Percentiles rank a stretch among this genome's conserved stretches.
phyloP scores from a whole-genome alignment of 441 rosid species.

The Raphanus hybrid region DNA sequence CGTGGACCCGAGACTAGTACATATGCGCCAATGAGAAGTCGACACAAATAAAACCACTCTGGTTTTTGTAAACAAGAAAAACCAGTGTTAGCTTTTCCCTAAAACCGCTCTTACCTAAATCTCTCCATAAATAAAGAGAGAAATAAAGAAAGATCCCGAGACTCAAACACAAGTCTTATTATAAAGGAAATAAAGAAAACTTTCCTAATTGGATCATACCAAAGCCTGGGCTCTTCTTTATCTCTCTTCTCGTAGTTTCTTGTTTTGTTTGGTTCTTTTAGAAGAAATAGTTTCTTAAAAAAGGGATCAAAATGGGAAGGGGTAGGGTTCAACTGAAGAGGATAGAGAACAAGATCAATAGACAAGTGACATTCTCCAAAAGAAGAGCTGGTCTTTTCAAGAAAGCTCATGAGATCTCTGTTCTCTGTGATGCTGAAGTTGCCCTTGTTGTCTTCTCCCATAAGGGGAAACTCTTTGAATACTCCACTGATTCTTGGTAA shows the following conservation, averaged over 20 bases:
- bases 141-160: constrained; percentile 41
- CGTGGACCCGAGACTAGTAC: constrained; percentile 30
- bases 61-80: constrained; percentile 28
- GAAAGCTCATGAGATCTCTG: constrained; percentile 79
- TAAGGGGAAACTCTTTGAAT: constrained; percentile 60
- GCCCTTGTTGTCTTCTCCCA: constrained; percentile 59
- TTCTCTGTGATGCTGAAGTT: constrained; percentile 60
- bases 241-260: constrained; percentile 36
- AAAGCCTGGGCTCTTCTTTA: constrained; percentile 37
- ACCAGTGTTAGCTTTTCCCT: constrained; percentile 42
- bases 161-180: constrained; percentile 30
- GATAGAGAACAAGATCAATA: constrained; percentile 72
- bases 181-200: constrained; percentile 33
- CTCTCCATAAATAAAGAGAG: constrained; percentile 42
- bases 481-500: constrained; percentile 58
- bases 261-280: constrained; percentile 52
- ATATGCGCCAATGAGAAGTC: constrained; percentile 40
- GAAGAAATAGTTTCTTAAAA: constrained; percentile 38
- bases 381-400: constrained; percentile 68
- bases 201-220: constrained; percentile 45
- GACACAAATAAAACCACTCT: constrained; percentile 47
- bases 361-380: constrained; percentile 73
- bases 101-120: constrained; percentile 46
- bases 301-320: constrained; percentile 54
- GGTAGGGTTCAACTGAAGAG: constrained; percentile 77